Conservation (phyloP, 768 basidiomycete genomes). For the Obba rivulosa region DNA sequence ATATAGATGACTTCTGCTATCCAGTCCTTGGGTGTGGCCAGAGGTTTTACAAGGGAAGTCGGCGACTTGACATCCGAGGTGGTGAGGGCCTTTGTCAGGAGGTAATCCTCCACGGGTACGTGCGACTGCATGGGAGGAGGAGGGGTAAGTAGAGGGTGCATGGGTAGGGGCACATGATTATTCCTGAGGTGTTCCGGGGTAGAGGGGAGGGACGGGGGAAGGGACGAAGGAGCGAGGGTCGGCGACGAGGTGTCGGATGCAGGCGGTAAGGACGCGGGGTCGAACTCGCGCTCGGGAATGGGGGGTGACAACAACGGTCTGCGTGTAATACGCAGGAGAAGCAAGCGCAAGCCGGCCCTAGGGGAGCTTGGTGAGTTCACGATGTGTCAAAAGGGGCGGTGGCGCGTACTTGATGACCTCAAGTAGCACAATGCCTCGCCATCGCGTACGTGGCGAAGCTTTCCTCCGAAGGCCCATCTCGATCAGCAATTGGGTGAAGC, state of each 20-base stretch:
- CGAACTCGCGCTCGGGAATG: conserved; percentile 85
- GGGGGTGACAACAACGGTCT: conserved; percentile 73
- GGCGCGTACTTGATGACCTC: conserved; percentile 78
- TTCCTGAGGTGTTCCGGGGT: conserved; percentile 81
- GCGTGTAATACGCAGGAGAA: conserved; percentile 68
- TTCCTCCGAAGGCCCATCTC: conserved; percentile 86
- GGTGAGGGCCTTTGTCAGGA: conserved; percentile 77
- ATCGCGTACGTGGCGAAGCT: conserved; percentile 56
- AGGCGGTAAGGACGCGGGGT: conserved; percentile 61
- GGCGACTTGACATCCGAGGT: conserved; percentile 69
- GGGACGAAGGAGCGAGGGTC: conserved; percentile 54
- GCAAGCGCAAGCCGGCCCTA: conserved; percentile 71
- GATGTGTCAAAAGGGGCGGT: background rate
- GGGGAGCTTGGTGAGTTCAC: conserved; percentile 1
- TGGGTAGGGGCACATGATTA: conserved; percentile 63
- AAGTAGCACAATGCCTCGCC: conserved; percentile 72
- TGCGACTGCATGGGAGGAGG: conserved; percentile 48
- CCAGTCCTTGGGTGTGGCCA: conserved; percentile 69
- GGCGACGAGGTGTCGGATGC: conserved; percentile 52
- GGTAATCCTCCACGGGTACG: conserved; percentile 68
- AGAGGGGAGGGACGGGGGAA: conserved; percentile 46
- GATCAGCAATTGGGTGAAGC: conserved; percentile 76
- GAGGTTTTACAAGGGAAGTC: conserved; percentile 53
- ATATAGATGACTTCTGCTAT: conserved; percentile 67
- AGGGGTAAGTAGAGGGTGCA: conserved; percentile 53